These are phyloP conservation scores for Gossypium anomalum DNA, from an alignment of 345 rosid species.

Conservation along the genomic window DNA sequence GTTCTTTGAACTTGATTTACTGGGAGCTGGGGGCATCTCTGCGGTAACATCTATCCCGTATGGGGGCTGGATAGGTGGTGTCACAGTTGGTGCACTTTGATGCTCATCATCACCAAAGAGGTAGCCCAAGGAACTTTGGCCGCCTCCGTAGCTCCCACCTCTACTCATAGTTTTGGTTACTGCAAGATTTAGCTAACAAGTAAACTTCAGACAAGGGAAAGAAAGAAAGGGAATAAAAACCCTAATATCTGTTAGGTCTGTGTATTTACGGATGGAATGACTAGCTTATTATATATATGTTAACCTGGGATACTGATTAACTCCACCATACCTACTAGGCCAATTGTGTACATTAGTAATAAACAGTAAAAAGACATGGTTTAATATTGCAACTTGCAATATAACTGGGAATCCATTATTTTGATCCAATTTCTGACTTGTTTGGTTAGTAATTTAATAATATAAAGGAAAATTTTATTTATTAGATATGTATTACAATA, in stretches of 20 bases:
- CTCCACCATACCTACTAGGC: not conserved
- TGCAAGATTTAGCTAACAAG: not conserved
- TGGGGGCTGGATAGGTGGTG: conserved; percentile 15
- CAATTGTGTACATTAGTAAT: not conserved
- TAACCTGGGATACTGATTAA: too few species aligned
- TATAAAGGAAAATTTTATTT: too few species aligned
- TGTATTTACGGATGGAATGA: not conserved
- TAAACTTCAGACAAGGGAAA: not conserved
- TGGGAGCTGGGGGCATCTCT: not conserved
- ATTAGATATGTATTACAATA: too few species aligned
- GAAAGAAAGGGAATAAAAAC: not conserved
- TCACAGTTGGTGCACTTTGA: conserved; percentile 9
- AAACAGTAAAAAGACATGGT: not conserved
- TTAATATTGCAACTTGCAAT: not conserved
- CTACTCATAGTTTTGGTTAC: conserved; percentile 12
- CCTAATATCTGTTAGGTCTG: not conserved
- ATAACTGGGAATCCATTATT: not conserved
- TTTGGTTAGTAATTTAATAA: too few species aligned
- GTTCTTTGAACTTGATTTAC: not conserved
- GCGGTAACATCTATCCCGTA: conserved; percentile 9
- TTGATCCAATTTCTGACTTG: not conserved
- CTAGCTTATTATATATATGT: not conserved
- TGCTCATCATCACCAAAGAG: conserved; percentile 15
- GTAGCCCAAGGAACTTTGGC: conserved; percentile 19
- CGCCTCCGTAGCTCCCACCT: conserved; percentile 20